Evolutionary conservation across 2,329 filamentous ascomycete species (phyloP).

Genomic region (Pyrenophora teres): DNA sequence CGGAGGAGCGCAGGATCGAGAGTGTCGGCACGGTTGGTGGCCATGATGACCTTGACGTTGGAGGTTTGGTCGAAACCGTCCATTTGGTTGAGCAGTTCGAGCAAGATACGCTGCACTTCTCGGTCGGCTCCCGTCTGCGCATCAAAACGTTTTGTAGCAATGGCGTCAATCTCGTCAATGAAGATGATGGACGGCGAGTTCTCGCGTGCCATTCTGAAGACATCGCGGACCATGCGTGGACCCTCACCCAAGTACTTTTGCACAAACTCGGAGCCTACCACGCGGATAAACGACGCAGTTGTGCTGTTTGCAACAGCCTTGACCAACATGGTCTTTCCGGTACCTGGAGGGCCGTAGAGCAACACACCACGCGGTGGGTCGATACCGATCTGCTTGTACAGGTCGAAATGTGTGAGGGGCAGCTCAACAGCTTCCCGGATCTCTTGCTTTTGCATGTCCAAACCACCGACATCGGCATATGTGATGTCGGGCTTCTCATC

Average conservation of each 20-base stretch:
- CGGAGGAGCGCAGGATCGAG: conserved; percentile 93
- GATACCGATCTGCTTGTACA: conserved; percentile 99
- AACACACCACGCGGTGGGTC: conserved; percentile 96
- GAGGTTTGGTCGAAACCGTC: conserved; percentile 98
- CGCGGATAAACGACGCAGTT: conserved; percentile 96
- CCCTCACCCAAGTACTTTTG: conserved; percentile 99
- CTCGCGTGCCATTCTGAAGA: conserved; percentile 98
- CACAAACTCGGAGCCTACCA: conserved; percentile 97
- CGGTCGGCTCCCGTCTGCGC: conserved; percentile 97
- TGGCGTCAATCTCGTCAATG: conserved; percentile 27
- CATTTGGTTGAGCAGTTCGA: conserved; percentile 99
- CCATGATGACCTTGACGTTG: conserved; percentile 99
- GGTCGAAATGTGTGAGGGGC: conserved; percentile 94
- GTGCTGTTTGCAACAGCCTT: conserved; percentile 99
- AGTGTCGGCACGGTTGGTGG: conserved; percentile 96
- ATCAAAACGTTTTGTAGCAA: conserved; percentile 71
- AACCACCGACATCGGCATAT: conserved; percentile 94
- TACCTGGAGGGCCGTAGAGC: conserved; percentile 93
- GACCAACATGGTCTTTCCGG: conserved; percentile 95
- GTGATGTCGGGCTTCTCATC: conserved; percentile 99
- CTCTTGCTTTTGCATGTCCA: conserved; percentile 99
- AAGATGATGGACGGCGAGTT: conserved; percentile 99
- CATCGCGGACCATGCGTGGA: conserved; percentile 97
- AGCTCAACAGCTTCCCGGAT: conserved; percentile 97
- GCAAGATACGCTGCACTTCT: conserved; percentile 96